These are phyloP conservation scores for Metschnikowia santaceciliae DNA, from an alignment of 805 yeast genomes.

Conservation along the genomic window DNA sequence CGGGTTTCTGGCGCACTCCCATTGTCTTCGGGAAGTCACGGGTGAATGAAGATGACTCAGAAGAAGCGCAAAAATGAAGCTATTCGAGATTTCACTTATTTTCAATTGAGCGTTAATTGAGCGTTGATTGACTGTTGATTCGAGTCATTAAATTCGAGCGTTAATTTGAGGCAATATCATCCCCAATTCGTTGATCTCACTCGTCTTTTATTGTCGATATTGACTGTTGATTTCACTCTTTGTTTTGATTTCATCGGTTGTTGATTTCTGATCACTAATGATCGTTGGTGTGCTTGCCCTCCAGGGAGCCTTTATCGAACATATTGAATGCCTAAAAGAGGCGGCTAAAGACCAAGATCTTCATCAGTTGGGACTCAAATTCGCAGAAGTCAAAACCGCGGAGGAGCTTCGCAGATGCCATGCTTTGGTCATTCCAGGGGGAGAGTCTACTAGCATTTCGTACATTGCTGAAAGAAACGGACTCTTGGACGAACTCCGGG, in stretches of 20 bases:
- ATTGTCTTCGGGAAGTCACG: neutral
- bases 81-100: neutral
- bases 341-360: slow-evolving; percentile 11
- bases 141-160: neutral
- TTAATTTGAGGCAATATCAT: too few relatives aligned
- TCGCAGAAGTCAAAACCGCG: slow-evolving; percentile 49
- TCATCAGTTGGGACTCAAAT: slow-evolving; percentile 21
- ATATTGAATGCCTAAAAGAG: slow-evolving; percentile 34
- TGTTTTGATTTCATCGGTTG: neutral
- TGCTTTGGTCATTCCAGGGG: slow-evolving; percentile 69
- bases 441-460: slow-evolving; percentile 68
- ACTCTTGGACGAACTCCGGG: slow-evolving; percentile 49
- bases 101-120: neutral
- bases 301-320: slow-evolving; percentile 79
- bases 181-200: too few relatives aligned
- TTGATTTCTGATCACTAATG: neutral
- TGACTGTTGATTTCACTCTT: neutral
- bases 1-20: neutral
- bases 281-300: slow-evolving; percentile 67
- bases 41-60: neutral
- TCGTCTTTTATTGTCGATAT: neutral
- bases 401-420: slow-evolving; percentile 48
- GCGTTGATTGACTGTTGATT: neutral
- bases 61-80: neutral
- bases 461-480: slow-evolving; percentile 64